Evolutionary conservation across 2,329 filamentous ascomycete species (phyloP), one percentile per base, ranked within the genome.

Genomic region (Xylaria hypoxylon): DNA sequence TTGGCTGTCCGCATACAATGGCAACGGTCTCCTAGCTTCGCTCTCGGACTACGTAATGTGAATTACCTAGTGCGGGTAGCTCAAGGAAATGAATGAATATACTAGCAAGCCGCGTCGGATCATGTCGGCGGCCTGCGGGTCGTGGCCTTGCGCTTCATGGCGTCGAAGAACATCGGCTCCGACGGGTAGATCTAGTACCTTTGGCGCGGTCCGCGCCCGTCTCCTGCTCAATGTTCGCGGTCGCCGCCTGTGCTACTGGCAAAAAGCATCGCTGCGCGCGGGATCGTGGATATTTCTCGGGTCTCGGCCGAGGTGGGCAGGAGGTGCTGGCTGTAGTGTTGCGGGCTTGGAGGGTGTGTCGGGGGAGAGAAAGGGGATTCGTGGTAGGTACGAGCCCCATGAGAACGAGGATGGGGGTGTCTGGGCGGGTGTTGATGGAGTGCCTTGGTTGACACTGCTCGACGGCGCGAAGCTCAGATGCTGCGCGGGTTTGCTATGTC

Each of bases 151-250:
- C 95, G 90, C 83, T 91, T 89, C 89, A 99, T 95, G 50, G 96
- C 96, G 53, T 97, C 92, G 82, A 98, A 98, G 84, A 99, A 99
- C 89, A 97, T 97, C 76, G 92, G 91, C 79, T 98, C 95, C 0
- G 92, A 96, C 0, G 96, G 96, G 80, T 99, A 99, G 68, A 99
- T 90, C 96, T 96, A 99, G 79, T 97, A 97, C 0, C 95, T 94
- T 0, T 87, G 42, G 82, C 77, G 57, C 85, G 82, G 74, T 93
- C 89, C 24, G 89, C 85, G 68, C 92, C 91, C 0, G 90, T 92
- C 77, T 97, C 94, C 68, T 87, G 81, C 80, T 97, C 93, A 67
- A 87, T 85, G 79, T 97, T 97, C 15, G 91, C 75, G 45, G 59
- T 65, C 45, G 67, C 73, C 52, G 57, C 33, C 68, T 15, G 61